Evolutionary conservation across 2,329 filamentous ascomycete species (phyloP), one percentile per base, ranked within the genome.

Genomic region (Stachybotrys elegans): DNA sequence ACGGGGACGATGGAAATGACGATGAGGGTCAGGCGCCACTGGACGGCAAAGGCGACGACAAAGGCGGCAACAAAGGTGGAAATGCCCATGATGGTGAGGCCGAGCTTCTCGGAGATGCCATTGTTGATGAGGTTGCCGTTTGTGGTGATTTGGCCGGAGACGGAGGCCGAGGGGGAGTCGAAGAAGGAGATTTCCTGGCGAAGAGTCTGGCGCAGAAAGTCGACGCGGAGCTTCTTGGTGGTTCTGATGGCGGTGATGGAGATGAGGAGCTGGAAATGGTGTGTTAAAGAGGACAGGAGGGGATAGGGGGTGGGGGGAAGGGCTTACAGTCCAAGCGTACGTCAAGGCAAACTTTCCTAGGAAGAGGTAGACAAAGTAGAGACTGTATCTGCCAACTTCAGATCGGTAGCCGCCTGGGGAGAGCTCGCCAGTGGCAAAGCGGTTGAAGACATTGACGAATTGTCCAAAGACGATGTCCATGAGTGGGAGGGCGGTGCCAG

Each of bases 401-500:
- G 62, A 53, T 41, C 72, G 69, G 54, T 82, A 83, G 7, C 69
- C 57, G 2, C 62, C 64, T 17, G 72, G 65, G 3, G 67, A 65
- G 8, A 69, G 52, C 20, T 59, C 40, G 13, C 70, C 70, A 0
- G 63, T 62, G 44, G 75, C 76, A 55, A 81, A 84, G n/a, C 65
- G 60, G 42, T 72, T 78, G 51, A 83, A 82, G 8, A 71, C 64
- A 7, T 75, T 74, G 37, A 81, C 70, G 25, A 75, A 69, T 29
- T 62, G 60, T 51, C 78, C 78, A 56, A 82, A 79, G 6, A 82
- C 66, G 31, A 83, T 63, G 29, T 79, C 77, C 76, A 83, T 81
- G 25, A 81, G 51, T 0, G 77, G 78, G 6, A 78, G 51, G 11
- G 61, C 52, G 3, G 58, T 59, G 36, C 68, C 68, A 1, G 66